Base-by-base conservation (phyloP, 768 basidiomycete species). In the Suillus sp. region DNA sequence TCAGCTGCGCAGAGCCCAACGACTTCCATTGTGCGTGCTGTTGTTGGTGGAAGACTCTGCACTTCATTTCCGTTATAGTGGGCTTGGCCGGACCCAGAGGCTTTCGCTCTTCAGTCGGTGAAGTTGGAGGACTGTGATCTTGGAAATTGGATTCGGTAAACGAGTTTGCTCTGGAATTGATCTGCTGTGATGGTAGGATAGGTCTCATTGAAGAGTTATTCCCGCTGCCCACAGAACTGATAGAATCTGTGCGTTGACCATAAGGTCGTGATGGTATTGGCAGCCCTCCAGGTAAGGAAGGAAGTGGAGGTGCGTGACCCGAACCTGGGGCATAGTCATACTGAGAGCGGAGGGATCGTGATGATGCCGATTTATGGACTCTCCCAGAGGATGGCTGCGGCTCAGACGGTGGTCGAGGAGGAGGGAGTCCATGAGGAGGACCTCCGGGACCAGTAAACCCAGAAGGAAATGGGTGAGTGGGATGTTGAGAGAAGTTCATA, bases 11-110 rank as follows among this genome's bases (percentile, higher is more conserved):
- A 11, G 90, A 80, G 3, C 97, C 97, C 61, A 99, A 81, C 1
- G 92, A 88, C 78, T 97, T 99, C 97, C 97, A 99, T 73, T 96
- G 94, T n/a, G 91, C 90, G 72, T 98, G 96, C 40, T 93, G 88
- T 70, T 96, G 95, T 72, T 99, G 90, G 54, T 97, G 80, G 79
- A 99, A 99, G 27, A 98, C 90, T 76, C 99, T 99, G 84, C 96
- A 98, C 74, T 96, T 95, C 93, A 95, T 96, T 14, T 92, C 93
- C 10, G 92, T 86, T 65, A 99, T 81, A 13, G 86, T 80, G 6
- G 93, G 90, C 37, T 86, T 88, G 38, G 90, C 84, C 1, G 95
- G 93, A 4, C 90, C 93, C 4, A 77, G 72, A 9, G 81, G 72
- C 34, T 78, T 78, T 1, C 78, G 78, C 68, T 89, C 84, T 64